Conservation (phyloP, 176 grass and related monocot genomes). For the Hordeum vulgare region MorexV3_pseudomolecules_assembly NC_058523.1:300793403-300793902, state of each 20-base stretch:
- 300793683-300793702: background rate
- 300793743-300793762: background rate
- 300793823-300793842: background rate
- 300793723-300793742: background rate
- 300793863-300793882: background rate
- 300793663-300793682: background rate
- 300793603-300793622: background rate
- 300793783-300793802: background rate
- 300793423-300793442: too few relatives aligned
- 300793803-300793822: background rate
- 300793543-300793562: too few relatives aligned
- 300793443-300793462: too few relatives aligned
- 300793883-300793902: background rate
- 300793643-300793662: background rate
- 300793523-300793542: too few relatives aligned
- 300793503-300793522: too few relatives aligned
- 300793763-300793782: background rate
- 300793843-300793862: background rate
- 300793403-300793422: too few relatives aligned
- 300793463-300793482: too few relatives aligned
- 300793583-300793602: background rate
- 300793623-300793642: background rate
- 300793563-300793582: background rate
- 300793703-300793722: background rate
- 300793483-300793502: too few relatives aligned